phyloP scores from a whole-genome alignment of 805 yeast species.

The Scheffersomyces spartinae region DNA sequence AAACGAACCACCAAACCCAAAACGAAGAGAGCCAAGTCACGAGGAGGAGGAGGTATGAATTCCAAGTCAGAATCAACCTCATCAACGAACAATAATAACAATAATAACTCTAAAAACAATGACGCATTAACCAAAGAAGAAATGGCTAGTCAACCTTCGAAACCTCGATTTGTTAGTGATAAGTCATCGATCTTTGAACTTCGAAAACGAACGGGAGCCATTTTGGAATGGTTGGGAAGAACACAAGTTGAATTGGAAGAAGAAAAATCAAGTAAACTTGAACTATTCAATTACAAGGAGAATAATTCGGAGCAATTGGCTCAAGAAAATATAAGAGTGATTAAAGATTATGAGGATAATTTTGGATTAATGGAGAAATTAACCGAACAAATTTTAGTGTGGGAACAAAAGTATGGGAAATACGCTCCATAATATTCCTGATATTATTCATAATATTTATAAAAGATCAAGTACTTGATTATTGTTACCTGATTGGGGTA shows the following conservation, averaged over 20 bases:
- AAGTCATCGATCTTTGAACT: constrained; percentile 70
- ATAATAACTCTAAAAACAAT: constrained; percentile 4
- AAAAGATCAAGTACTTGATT: neutral
- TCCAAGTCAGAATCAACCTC: constrained; percentile 3
- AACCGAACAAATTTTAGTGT: constrained; percentile 55
- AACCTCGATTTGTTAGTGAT: constrained; percentile 74
- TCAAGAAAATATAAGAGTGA: constrained; percentile 15
- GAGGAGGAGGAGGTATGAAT: constrained; percentile 4
- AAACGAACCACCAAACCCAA: constrained; percentile 3
- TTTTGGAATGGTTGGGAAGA: constrained; percentile 80
- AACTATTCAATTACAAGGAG: constrained; percentile 35
- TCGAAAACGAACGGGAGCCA: constrained; percentile 81
- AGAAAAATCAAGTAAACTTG: constrained; percentile 51
- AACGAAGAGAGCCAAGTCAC: constrained; percentile 6
- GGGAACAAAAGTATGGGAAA: constrained; percentile 71
- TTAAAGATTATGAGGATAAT: constrained; percentile 46
- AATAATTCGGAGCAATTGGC: constrained; percentile 14
- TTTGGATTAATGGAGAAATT: constrained; percentile 58
- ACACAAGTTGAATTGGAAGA: constrained; percentile 74
- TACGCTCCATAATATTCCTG: constrained; percentile 22
- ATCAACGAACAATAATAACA: constrained; percentile 7
- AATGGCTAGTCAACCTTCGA: constrained; percentile 58
- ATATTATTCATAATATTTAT: too few relatives aligned
- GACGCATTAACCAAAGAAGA: constrained; percentile 23
- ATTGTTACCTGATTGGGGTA: neutral